A percentile compares a stretch with the other conserved stretches of the same genome.
phyloP scores from a whole-genome alignment of 106 monocot genomes.

The Phalaenopsis aphrodite region DNA sequence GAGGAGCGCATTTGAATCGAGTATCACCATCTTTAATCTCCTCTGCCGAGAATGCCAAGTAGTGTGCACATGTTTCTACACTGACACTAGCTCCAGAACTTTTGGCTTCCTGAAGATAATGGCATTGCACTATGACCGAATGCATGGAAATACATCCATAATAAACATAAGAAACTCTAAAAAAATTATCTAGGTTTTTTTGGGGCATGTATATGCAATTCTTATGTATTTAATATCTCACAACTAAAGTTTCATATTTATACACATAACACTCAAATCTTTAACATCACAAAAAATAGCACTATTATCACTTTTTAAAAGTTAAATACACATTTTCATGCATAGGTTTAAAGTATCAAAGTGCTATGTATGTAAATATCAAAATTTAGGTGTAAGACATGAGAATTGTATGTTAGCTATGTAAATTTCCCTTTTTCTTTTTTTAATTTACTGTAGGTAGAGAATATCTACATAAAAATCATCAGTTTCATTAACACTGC shows the following conservation, averaged over 20 bases:
- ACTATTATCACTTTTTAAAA: no score
- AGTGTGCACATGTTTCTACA: constrained; percentile 97
- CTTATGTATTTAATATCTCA: no score
- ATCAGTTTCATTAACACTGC: background rate
- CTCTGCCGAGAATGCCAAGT: constrained; percentile 88
- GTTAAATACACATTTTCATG: no score
- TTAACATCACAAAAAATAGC: no score
- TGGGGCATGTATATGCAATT: no score
- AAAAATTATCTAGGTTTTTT: background rate
- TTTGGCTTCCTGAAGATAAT: constrained; percentile 58
- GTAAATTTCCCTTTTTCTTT: background rate
- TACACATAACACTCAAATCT: no score
- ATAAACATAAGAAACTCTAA: background rate
- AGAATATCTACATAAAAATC: background rate
- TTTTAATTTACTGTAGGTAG: background rate
- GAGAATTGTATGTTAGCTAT: no score
- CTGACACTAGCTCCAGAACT: constrained; percentile 64
- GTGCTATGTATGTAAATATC: no score
- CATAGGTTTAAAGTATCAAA: no score
- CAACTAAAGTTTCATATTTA: no score
- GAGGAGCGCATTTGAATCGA: constrained; percentile 92
- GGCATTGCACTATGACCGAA: background rate
- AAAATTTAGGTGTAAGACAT: no score
- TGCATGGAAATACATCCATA: background rate
- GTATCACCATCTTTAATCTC: constrained; percentile 84